A percentile compares a stretch with the other conserved stretches of the same genome.
Evolutionary conservation across 768 basidiomycete species (phyloP).

Genomic region (Terana coerulea): DNA sequence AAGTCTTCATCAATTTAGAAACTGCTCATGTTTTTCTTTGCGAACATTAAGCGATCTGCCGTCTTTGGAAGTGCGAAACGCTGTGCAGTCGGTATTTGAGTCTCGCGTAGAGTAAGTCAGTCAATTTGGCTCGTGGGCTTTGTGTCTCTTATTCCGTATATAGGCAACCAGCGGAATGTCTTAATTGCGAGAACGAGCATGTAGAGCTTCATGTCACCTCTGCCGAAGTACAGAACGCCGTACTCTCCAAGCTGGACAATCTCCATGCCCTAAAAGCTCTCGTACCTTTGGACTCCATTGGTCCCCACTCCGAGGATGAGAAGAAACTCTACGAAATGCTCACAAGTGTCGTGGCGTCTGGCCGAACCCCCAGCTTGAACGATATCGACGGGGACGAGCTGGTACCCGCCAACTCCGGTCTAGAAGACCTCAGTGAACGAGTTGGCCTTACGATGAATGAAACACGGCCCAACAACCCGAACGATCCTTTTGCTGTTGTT

Average conservation of each 20-base stretch:
- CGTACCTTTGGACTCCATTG: conserved; percentile 24
- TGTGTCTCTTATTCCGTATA: not conserved
- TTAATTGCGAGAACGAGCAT: conserved; percentile 16
- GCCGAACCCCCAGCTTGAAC: conserved; percentile 15
- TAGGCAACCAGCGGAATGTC: conserved; percentile 18
- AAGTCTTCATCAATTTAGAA: not conserved
- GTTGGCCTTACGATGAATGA: not conserved
- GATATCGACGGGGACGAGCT: conserved; percentile 19
- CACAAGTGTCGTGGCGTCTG: conserved; percentile 3
- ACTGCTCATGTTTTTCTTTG: not conserved
- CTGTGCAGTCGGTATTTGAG: conserved; percentile 34
- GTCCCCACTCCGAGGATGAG: conserved; percentile 23
- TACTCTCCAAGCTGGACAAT: conserved; percentile 26
- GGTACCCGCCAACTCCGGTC: not conserved
- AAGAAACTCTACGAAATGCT: conserved; percentile 24
- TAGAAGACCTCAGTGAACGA: not conserved
- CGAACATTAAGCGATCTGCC: conserved; percentile 13
- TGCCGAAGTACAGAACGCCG: conserved; percentile 27
- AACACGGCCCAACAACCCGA: not conserved
- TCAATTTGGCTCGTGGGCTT: conserved; percentile 1
- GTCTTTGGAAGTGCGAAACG: conserved; percentile 26
- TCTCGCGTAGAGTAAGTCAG: conserved; percentile 32
- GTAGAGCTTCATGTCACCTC: conserved; percentile 30
- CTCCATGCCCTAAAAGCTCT: conserved; percentile 27
- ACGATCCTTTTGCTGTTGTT: not conserved